phyloP scores from a whole-genome alignment of 78 protist species.

The Thecamonas trahens region DNA sequence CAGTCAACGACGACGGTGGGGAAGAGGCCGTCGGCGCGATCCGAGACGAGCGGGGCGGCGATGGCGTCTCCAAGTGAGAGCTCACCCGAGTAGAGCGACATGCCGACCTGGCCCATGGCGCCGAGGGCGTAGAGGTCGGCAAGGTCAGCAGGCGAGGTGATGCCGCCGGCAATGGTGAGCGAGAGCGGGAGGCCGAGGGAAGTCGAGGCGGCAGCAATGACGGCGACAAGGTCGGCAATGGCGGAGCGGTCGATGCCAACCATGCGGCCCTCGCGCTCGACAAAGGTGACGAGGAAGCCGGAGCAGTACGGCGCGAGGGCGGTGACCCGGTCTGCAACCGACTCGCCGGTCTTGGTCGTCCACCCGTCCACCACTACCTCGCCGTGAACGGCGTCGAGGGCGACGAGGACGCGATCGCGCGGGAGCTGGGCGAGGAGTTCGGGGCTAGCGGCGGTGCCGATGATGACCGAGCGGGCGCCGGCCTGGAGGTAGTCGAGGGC shows the following conservation, averaged over 20 bases:
- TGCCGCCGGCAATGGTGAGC: slow-evolving; percentile 14
- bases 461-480: background rate
- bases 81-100: background rate
- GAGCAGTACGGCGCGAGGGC: slow-evolving; percentile 4
- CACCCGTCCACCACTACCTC: slow-evolving; percentile 10
- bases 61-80: background rate
- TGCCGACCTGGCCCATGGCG: slow-evolving; percentile 7
- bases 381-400: slow-evolving; percentile 8
- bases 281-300: slow-evolving; percentile 11
- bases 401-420: background rate
- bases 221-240: no score
- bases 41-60: slow-evolving; percentile 6
- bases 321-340: background rate
- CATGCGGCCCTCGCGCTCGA: slow-evolving; percentile 14
- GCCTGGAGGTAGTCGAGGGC: background rate
- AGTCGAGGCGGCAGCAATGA: no score
- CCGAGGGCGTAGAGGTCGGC: background rate
- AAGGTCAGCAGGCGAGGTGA: slow-evolving; percentile 6
- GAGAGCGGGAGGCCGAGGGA: no score
- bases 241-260: background rate
- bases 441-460: slow-evolving; percentile 9
- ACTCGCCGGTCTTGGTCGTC: slow-evolving; percentile 5
- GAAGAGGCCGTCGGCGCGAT: slow-evolving; percentile 53
- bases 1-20: slow-evolving; percentile 57
- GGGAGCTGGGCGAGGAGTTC: slow-evolving; percentile 2